These are phyloP conservation scores for Paramecium biaurelia DNA, from an alignment of 73 alveolate species.

Conservation along the genomic window DNA sequence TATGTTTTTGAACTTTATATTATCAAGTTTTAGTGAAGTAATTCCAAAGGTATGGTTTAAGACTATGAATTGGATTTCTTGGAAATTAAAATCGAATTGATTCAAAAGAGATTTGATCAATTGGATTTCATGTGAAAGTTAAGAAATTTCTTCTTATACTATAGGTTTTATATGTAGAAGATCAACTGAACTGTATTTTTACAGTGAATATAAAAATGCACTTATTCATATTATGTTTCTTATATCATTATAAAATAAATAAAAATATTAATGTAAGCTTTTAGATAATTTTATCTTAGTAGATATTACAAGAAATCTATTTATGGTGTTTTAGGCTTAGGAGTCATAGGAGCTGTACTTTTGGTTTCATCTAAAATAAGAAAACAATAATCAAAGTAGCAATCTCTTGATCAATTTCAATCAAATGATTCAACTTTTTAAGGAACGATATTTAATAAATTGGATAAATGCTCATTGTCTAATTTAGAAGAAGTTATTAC, in stretches of 20 bases:
- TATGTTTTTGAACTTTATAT: too few relatives aligned
- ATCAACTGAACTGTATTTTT: too few relatives aligned
- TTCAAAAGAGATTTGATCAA: too few relatives aligned
- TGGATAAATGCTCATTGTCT: constrained; percentile 10
- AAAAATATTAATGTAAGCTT: background rate
- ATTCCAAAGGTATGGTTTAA: too few relatives aligned
- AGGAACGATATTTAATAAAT: background rate
- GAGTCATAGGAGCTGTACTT: background rate
- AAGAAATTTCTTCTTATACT: background rate
- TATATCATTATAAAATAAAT: background rate
- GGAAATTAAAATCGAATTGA: too few relatives aligned
- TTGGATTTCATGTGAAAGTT: background rate
- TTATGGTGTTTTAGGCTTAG: background rate
- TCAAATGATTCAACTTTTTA: background rate
- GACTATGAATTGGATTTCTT: too few relatives aligned
- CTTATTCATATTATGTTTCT: background rate
- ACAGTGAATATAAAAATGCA: too few relatives aligned
- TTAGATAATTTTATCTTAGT: background rate
- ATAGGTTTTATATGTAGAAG: background rate
- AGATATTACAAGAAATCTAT: background rate
- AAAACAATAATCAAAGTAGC: background rate
- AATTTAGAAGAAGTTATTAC: background rate
- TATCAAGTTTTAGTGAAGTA: too few relatives aligned
- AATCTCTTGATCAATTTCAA: background rate
- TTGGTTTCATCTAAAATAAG: background rate